phyloP scores from a whole-genome alignment of 495 filamentous ascomycete species.

The Aspergillus wentii region DNA sequence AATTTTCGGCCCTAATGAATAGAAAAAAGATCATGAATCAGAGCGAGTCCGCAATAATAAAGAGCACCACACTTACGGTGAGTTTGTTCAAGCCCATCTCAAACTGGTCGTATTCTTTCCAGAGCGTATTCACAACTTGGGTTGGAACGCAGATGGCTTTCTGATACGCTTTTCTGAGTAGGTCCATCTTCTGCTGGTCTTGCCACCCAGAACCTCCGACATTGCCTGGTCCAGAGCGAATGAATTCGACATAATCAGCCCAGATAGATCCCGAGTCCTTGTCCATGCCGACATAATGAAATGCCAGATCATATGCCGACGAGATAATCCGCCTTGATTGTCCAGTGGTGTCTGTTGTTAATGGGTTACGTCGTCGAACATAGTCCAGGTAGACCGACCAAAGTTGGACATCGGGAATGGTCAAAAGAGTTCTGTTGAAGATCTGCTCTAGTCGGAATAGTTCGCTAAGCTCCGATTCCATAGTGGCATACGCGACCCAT shows the following conservation, averaged over 20 bases:
- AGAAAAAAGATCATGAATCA: not conserved
- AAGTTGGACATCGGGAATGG: conserved; percentile 72
- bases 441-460: conserved; percentile 72
- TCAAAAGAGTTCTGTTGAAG: conserved; percentile 67
- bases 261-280: conserved; percentile 87
- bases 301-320: conserved; percentile 83
- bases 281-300: conserved; percentile 87
- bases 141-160: conserved; percentile 81
- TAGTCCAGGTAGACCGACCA: conserved; percentile 96
- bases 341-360: conserved; percentile 73
- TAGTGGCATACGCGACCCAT: conserved; percentile 78
- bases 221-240: conserved; percentile 77
- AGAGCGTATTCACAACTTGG: conserved; percentile 70
- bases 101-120: conserved; percentile 97
- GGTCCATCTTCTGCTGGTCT: conserved; percentile 96
- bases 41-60: not conserved
- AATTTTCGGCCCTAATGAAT: conserved; percentile 74
- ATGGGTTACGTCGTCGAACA: conserved; percentile 81
- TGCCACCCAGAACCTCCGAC: conserved; percentile 87
- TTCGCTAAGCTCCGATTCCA: conserved; percentile 83
- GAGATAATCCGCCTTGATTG: conserved; percentile 69
- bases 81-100: conserved; percentile 89
- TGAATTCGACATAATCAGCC: conserved; percentile 88
- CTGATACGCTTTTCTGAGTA: conserved; percentile 85
- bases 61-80: conserved; percentile 51